These are phyloP conservation scores for Naganishia friedmannii DNA, from an alignment of 768 basidiomycete genomes.

Conservation along the genomic window DNA sequence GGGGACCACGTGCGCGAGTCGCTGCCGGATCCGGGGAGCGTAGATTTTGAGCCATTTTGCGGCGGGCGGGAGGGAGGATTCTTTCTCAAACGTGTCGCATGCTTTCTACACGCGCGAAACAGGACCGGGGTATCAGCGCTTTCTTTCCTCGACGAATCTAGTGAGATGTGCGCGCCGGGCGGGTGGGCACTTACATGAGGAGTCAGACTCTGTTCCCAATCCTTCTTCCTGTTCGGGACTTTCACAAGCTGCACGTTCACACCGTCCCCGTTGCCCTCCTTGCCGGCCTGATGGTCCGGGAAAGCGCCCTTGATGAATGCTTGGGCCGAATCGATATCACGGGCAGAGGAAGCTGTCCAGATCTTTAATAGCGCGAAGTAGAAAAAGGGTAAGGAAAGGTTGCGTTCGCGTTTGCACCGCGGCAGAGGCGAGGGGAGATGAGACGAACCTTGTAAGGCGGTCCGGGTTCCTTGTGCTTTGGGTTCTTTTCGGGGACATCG, in stretches of 20 bases:
- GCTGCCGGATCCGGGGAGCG: slow-evolving; percentile 41
- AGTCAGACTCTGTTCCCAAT: slow-evolving; percentile 52
- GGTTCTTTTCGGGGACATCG: slow-evolving; percentile 24
- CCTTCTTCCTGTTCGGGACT: slow-evolving; percentile 51
- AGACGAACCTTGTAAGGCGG: slow-evolving; percentile 27
- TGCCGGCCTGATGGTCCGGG: slow-evolving; percentile 51
- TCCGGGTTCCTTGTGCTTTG: slow-evolving; percentile 27
- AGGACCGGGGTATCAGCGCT: too few relatives aligned
- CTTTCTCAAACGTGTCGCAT: slow-evolving; percentile 53
- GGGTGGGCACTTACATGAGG: slow-evolving; percentile 39
- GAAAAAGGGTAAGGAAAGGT: too few relatives aligned
- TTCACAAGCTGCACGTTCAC: slow-evolving; percentile 50
- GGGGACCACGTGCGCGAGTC: slow-evolving; percentile 36
- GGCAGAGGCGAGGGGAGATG: too few relatives aligned
- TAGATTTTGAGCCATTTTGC: slow-evolving; percentile 50
- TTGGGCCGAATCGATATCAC: slow-evolving; percentile 52
- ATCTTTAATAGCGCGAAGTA: slow-evolving; percentile 30
- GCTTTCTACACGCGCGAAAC: slow-evolving; percentile 40
- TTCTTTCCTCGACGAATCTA: too few relatives aligned
- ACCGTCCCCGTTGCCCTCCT: slow-evolving; percentile 52
- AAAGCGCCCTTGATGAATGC: slow-evolving; percentile 52
- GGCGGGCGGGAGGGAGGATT: slow-evolving; percentile 47
- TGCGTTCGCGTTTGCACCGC: too few relatives aligned
- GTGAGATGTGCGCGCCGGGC: neutral
- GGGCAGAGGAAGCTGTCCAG: slow-evolving; percentile 50